These are phyloP conservation scores for Willaertia magna DNA, from an alignment of 208 protist genomes.

Conservation along the genomic window DNA sequence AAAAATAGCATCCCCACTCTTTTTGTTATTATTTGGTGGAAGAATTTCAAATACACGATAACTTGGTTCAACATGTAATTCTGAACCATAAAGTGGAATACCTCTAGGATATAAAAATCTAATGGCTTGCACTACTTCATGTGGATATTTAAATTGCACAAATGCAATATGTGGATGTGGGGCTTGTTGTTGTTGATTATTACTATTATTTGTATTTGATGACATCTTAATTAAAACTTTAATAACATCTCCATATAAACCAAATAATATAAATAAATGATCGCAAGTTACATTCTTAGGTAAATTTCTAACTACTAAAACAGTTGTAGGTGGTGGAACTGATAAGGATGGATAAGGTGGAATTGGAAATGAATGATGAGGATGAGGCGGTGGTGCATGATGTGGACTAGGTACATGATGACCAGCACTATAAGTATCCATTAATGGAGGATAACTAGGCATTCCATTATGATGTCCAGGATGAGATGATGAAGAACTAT, in stretches of 20 bases:
- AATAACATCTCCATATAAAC: background rate
- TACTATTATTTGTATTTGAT: background rate
- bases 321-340: background rate
- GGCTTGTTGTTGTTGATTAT: too few species aligned
- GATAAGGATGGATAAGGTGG: background rate
- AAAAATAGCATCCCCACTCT: background rate
- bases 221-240: background rate
- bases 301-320: background rate
- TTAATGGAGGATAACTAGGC: background rate
- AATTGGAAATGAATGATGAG: background rate
- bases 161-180: background rate
- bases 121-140: background rate
- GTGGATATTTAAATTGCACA: background rate
- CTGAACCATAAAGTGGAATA: background rate
- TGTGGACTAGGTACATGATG: background rate
- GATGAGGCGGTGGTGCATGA: background rate
- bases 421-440: background rate
- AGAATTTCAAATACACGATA: background rate
- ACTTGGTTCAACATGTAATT: background rate
- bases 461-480: background rate
- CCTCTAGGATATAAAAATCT: background rate
- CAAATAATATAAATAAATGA: background rate
- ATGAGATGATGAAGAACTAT: background rate
- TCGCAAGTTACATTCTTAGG: background rate
- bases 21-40: background rate